Evolutionary conservation across 1,284 basidiomycete genomes (phyloP).

Genomic region (Cryptococcus maquisensis): DNA sequence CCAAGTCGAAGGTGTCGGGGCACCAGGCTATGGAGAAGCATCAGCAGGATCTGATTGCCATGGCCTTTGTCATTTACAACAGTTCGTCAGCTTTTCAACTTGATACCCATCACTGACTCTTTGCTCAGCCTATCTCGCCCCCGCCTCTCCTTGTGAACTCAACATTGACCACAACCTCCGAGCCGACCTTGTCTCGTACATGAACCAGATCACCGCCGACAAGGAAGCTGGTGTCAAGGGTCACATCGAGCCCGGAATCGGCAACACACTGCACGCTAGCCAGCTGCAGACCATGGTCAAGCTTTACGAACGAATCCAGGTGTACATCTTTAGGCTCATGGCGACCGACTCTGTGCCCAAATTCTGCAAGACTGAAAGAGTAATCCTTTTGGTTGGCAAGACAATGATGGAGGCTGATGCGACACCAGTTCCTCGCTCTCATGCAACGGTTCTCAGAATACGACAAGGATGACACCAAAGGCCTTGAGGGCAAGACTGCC

Average conservation of each 20-base stretch:
- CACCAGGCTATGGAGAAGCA: constrained; percentile 93
- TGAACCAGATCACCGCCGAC: constrained; percentile 75
- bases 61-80: constrained; percentile 77
- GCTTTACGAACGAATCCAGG: constrained; percentile 93
- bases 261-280: constrained; percentile 66
- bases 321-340: constrained; percentile 94
- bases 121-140: constrained; percentile 87
- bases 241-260: constrained; percentile 69
- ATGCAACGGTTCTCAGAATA: constrained; percentile 17
- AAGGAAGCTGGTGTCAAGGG: constrained; percentile 63
- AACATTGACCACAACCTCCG: constrained; percentile 97
- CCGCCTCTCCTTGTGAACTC: constrained; percentile 88
- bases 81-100: constrained; percentile 27
- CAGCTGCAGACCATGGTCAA: constrained; percentile 91
- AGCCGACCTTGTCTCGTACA: constrained; percentile 87
- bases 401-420: neutral
- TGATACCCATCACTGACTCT: neutral
- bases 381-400: constrained; percentile 12
- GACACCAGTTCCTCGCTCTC: constrained; percentile 27
- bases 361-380: constrained; percentile 46
- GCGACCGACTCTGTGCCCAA: constrained; percentile 96
- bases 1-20: constrained; percentile 56
- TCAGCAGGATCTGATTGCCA: constrained; percentile 89
- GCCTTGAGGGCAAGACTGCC: constrained; percentile 18
- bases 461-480: constrained; percentile 3